Evolutionary conservation across 768 basidiomycete genomes (phyloP).

Genomic region (Crassisporium funariophilum): DNA sequence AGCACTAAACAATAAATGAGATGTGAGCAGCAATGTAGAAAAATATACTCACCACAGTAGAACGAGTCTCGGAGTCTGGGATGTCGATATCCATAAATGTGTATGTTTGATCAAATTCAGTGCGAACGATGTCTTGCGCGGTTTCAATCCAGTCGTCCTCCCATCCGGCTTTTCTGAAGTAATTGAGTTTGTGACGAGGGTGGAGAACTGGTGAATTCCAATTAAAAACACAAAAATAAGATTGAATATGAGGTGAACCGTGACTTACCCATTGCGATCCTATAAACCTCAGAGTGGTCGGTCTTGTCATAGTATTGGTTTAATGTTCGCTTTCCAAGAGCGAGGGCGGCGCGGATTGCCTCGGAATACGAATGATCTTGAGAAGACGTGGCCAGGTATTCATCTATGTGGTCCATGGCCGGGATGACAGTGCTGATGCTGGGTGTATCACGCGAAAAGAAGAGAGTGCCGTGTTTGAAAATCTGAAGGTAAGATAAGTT

Average conservation of each 20-base stretch:
- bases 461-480: constrained; percentile 5
- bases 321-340: constrained; percentile 13
- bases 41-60: background rate
- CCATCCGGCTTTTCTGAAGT: constrained; percentile 29
- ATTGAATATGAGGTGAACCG: background rate
- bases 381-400: constrained; percentile 3
- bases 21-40: background rate
- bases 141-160: constrained; percentile 25
- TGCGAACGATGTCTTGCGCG: constrained; percentile 12
- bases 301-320: constrained; percentile 22
- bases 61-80: background rate
- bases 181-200: constrained; percentile 25
- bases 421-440: constrained; percentile 14
- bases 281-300: constrained; percentile 18
- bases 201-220: too few relatives aligned
- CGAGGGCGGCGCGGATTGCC: constrained; percentile 10
- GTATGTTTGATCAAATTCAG: background rate
- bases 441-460: constrained; percentile 12
- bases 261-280: constrained; percentile 19
- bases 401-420: constrained; percentile 18
- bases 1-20: background rate
- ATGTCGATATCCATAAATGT: background rate
- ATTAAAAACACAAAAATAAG: background rate
- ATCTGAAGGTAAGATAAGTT: background rate
- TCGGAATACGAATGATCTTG: background rate